These are phyloP conservation scores for Blastomyces parvus DNA, from an alignment of 2,329 filamentous ascomycete genomes.

Conservation along the genomic window DNA sequence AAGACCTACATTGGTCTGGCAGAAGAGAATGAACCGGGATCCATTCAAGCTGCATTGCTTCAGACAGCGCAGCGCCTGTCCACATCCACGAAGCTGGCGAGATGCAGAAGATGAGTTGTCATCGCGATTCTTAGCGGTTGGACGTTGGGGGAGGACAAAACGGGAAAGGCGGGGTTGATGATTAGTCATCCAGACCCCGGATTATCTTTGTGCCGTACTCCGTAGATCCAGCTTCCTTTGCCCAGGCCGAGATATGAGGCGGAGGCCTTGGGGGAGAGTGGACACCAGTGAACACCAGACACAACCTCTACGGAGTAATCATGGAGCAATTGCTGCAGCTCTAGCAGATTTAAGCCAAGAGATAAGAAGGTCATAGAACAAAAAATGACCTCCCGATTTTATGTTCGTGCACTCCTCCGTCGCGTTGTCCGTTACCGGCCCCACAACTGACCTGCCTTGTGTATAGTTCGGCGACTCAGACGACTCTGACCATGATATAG, in stretches of 20 bases:
- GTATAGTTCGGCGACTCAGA: conserved; percentile 37
- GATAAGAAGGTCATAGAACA: neutral
- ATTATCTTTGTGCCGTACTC: neutral
- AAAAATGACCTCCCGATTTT: conserved; percentile 2
- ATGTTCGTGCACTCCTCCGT: conserved; percentile 1
- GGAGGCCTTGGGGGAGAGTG: too few species aligned
- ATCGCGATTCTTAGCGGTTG: conserved; percentile 6
- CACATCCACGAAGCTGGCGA: conserved; percentile 10
- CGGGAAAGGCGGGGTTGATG: neutral
- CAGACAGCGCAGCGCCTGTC: conserved; percentile 7
- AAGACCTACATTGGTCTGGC: conserved; percentile 12
- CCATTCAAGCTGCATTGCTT: conserved; percentile 7
- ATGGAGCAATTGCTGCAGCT: neutral
- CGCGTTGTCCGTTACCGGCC: neutral
- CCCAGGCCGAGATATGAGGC: too few species aligned
- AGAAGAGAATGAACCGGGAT: conserved; percentile 13
- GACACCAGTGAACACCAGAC: too few species aligned
- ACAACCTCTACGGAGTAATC: neutral
- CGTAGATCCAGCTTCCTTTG: too few species aligned
- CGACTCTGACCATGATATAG: conserved; percentile 31
- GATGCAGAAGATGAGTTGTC: conserved; percentile 19
- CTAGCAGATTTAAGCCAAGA: neutral
- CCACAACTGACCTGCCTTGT: neutral
- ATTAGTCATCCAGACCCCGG: neutral
- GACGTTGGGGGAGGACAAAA: neutral